Evolutionary conservation across 2,329 filamentous ascomycete species (phyloP).

Genomic region (Diaporthe humulicola): DNA sequence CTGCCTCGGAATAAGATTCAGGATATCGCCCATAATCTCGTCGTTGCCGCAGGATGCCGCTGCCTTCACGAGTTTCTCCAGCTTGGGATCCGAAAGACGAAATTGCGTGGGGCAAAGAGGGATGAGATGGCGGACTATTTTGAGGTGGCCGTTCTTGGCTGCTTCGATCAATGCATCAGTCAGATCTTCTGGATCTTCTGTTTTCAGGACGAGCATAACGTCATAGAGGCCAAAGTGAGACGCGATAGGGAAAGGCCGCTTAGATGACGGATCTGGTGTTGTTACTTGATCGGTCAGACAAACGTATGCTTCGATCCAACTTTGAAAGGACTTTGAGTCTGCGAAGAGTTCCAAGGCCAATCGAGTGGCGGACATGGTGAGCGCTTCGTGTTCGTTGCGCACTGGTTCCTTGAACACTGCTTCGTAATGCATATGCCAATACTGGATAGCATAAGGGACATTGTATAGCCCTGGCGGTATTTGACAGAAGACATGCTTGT

Average conservation of each 20-base stretch:
- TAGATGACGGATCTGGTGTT: no score
- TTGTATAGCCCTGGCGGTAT: neutral
- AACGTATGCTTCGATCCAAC: no score
- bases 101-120: neutral
- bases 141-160: neutral
- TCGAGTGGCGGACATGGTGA: neutral
- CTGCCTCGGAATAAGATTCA: neutral
- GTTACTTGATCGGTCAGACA: no score
- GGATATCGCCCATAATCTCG: neutral
- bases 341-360: no score
- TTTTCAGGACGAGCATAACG: neutral
- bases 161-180: neutral
- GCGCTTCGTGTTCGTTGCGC: neutral
- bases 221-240: neutral
- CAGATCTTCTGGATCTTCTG: no score
- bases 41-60: neutral
- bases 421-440: neutral
- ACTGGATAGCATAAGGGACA: neutral
- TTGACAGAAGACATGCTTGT: no score
- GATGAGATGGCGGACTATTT: neutral
- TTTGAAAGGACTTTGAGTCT: no score
- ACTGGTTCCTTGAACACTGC: neutral
- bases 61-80: neutral
- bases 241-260: neutral
- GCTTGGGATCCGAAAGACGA: neutral